phyloP scores from a whole-genome alignment of 257 asterid genomes.

The Plantago major region DNA sequence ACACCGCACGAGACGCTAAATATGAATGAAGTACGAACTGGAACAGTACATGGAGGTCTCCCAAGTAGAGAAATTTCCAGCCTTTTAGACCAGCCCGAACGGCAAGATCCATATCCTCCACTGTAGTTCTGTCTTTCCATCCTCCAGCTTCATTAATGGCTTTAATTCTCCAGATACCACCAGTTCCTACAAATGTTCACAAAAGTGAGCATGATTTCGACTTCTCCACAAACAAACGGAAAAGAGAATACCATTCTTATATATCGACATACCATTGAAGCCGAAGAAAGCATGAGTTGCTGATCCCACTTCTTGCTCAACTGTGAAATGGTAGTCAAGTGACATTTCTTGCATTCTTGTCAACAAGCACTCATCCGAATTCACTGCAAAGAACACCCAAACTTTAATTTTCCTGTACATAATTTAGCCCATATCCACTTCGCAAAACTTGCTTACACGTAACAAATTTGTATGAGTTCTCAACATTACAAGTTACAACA shows the following conservation, averaged over 20 bases:
- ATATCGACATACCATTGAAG: conserved; percentile 56
- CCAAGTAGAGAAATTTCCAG: conserved; percentile 87
- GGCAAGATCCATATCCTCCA: conserved; percentile 98
- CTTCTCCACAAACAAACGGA: background rate
- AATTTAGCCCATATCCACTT: background rate
- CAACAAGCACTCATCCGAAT: conserved; percentile 76
- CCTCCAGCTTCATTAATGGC: conserved; percentile 96
- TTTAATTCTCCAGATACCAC: conserved; percentile 92
- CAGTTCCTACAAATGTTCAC: conserved; percentile 50
- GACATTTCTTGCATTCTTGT: conserved; percentile 99
- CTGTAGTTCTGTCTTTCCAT: conserved; percentile 94
- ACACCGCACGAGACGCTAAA: background rate
- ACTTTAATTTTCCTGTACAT: background rate
- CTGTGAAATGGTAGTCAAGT: conserved; percentile 81
- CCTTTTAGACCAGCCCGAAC: conserved; percentile 93
- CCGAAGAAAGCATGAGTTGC: conserved; percentile 99
- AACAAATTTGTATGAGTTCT: background rate
- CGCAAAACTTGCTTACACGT: too few species aligned
- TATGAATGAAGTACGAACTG: background rate
- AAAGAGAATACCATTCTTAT: background rate
- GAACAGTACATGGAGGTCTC: conserved; percentile 69
- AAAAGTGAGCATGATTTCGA: background rate
- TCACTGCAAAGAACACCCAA: conserved; percentile 48
- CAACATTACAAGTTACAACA: too few species aligned
- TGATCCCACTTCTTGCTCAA: conserved; percentile 98